These are phyloP conservation scores for Globisporangium echinulatum DNA, from an alignment of 352 stramenopile genomes.

Conservation along the genomic window DNA sequence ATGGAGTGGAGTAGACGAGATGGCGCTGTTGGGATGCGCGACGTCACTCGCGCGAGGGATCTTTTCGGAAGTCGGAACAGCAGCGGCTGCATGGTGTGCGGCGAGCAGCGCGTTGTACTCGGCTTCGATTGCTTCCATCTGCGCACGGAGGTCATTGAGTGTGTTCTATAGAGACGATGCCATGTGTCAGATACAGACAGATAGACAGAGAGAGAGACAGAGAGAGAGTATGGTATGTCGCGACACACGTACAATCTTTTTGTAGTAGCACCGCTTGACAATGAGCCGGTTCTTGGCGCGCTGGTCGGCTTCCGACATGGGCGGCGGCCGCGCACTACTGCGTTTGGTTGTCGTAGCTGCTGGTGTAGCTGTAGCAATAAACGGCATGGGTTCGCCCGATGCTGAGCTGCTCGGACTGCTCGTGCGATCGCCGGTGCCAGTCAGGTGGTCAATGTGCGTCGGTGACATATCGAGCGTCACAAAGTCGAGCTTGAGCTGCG, in stretches of 20 bases:
- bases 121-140: slow-evolving; percentile 33
- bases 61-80: slow-evolving; percentile 16
- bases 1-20: slow-evolving; percentile 14
- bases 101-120: slow-evolving; percentile 28
- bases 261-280: slow-evolving; percentile 75
- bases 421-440: neutral
- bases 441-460: slow-evolving; percentile 9
- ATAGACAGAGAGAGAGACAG: too few species aligned
- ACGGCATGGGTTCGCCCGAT: neutral
- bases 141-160: slow-evolving; percentile 42
- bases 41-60: too few species aligned
- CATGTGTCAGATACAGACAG: neutral
- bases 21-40: too few species aligned
- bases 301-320: slow-evolving; percentile 36
- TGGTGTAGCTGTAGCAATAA: too few species aligned
- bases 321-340: slow-evolving; percentile 26
- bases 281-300: slow-evolving; percentile 64
- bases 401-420: slow-evolving; percentile 4
- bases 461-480: slow-evolving; percentile 15
- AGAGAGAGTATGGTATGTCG: too few species aligned
- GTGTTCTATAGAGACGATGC: slow-evolving; percentile 29
- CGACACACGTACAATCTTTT: slow-evolving; percentile 55
- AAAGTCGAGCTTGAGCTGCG: slow-evolving; percentile 17
- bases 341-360: slow-evolving; percentile 13
- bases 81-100: slow-evolving; percentile 21